These are phyloP conservation scores for Xerocomus spinulosus DNA, from an alignment of 768 basidiomycete genomes.

Conservation along the genomic window DNA sequence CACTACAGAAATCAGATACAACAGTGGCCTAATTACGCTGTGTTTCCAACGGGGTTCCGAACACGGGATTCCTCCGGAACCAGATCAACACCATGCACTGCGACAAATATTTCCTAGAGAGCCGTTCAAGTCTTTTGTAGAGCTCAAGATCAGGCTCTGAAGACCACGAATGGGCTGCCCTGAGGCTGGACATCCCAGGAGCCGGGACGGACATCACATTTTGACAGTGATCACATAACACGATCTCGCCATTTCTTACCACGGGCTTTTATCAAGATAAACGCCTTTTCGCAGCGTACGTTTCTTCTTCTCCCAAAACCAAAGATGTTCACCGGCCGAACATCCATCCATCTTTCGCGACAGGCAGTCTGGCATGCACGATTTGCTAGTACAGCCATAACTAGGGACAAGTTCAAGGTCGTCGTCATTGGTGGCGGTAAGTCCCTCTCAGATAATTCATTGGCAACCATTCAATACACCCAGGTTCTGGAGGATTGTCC, in stretches of 20 bases:
- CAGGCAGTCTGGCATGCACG: conserved; percentile 12
- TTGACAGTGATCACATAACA: background rate
- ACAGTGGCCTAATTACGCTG: too few relatives aligned
- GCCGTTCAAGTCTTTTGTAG: conserved; percentile 47
- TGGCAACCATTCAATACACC: background rate
- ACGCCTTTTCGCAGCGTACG: too few relatives aligned
- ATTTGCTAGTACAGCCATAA: conserved; percentile 19
- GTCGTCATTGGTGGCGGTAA: conserved; percentile 84
- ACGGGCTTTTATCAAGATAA: too few relatives aligned
- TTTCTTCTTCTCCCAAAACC: background rate
- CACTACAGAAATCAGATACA: too few relatives aligned
- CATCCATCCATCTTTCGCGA: conserved; percentile 5
- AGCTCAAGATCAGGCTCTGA: conserved; percentile 50
- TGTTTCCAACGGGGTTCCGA: background rate
- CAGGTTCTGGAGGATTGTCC: conserved; percentile 48
- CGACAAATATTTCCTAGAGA: conserved; percentile 52
- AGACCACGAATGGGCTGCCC: background rate
- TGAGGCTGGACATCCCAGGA: too few relatives aligned
- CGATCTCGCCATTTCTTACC: conserved; percentile 3
- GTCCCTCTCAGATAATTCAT: conserved; percentile 12
- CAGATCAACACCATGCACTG: background rate
- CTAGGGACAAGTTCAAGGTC: conserved; percentile 66
- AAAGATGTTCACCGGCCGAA: conserved; percentile 2
- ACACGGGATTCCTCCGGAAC: background rate
- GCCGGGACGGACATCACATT: too few relatives aligned